Evolutionary conservation across 1,139 yeast genomes (phyloP).

Genomic region (Hanseniaspora gamundiae): DNA sequence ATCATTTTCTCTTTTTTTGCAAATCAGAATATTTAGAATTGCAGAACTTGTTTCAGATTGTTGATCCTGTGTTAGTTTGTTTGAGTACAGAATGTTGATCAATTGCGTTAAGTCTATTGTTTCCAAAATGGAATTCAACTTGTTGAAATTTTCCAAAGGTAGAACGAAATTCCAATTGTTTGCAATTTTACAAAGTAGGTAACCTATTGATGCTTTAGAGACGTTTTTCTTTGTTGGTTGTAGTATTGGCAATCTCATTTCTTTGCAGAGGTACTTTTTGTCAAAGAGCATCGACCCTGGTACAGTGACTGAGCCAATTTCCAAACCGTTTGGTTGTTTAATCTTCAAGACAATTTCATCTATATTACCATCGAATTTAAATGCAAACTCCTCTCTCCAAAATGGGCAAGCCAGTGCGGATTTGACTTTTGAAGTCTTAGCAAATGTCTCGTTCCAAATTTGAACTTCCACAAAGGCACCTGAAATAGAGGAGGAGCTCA

Average conservation of each 20-base stretch:
- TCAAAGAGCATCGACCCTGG: conserved; percentile 6
- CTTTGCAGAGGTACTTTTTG: conserved; percentile 13
- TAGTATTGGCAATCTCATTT: conserved; percentile 25
- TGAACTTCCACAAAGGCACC: conserved; percentile 49
- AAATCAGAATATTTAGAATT: conserved; percentile 53
- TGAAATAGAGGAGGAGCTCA: conserved; percentile 13
- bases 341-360: conserved; percentile 43
- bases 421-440: conserved; percentile 47
- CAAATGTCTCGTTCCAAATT: conserved; percentile 62
- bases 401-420: conserved; percentile 40
- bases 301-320: conserved; percentile 3
- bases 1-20: conserved; percentile 46
- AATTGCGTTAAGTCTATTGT: conserved; percentile 41
- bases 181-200: conserved; percentile 37
- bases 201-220: conserved; percentile 13
- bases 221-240: conserved; percentile 13
- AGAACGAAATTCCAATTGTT: conserved; percentile 36
- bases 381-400: conserved; percentile 57
- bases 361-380: conserved; percentile 37
- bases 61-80: conserved; percentile 8
- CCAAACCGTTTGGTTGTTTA: conserved; percentile 15
- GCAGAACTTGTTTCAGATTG: conserved; percentile 36
- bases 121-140: conserved; percentile 46
- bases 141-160: conserved; percentile 44
- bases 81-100: conserved; percentile 29